Conservation (phyloP, 805 yeast genomes). For the Metschnikowia picachoensis region DNA sequence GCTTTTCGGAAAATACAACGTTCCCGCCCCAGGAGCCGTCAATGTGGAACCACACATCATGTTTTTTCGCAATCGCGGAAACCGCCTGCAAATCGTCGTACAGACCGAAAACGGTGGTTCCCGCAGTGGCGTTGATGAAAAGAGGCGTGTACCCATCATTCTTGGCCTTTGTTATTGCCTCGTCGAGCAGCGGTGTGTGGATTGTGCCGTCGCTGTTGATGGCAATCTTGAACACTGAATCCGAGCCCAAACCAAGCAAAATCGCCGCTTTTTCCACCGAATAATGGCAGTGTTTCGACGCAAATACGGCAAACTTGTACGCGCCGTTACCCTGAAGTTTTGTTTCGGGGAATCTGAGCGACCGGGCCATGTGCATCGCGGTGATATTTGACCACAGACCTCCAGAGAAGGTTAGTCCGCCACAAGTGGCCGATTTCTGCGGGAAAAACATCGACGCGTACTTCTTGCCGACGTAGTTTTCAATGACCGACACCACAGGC, state of each 20-base stretch:
- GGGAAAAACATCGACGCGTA: constrained; percentile 64
- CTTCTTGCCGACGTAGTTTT: constrained; percentile 59
- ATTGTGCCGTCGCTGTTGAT: constrained; percentile 56
- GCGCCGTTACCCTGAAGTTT: constrained; percentile 52
- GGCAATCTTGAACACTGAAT: constrained; percentile 58
- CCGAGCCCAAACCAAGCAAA: constrained; percentile 65
- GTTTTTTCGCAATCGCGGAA: constrained; percentile 46
- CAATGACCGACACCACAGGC: constrained; percentile 74
- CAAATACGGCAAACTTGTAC: constrained; percentile 61
- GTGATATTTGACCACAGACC: constrained; percentile 87
- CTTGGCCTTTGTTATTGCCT: constrained; percentile 40
- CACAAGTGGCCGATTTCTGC: constrained; percentile 46
- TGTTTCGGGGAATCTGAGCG: constrained; percentile 64
- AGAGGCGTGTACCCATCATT: constrained; percentile 64
- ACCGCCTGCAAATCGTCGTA: constrained; percentile 65
- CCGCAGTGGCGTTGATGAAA: constrained; percentile 80
- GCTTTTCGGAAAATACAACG: constrained; percentile 57
- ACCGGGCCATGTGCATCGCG: constrained; percentile 72
- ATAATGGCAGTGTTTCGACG: constrained; percentile 73
- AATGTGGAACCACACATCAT: constrained; percentile 72
- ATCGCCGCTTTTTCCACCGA: constrained; percentile 81
- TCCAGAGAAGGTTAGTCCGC: constrained; percentile 83
- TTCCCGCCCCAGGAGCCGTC: constrained; percentile 95
- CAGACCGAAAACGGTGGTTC: constrained; percentile 85
- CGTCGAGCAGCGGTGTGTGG: constrained; percentile 46